Base-by-base conservation (phyloP, 2,329 filamentous ascomycete genomes). In the Pseudopithomyces maydicus region DNA sequence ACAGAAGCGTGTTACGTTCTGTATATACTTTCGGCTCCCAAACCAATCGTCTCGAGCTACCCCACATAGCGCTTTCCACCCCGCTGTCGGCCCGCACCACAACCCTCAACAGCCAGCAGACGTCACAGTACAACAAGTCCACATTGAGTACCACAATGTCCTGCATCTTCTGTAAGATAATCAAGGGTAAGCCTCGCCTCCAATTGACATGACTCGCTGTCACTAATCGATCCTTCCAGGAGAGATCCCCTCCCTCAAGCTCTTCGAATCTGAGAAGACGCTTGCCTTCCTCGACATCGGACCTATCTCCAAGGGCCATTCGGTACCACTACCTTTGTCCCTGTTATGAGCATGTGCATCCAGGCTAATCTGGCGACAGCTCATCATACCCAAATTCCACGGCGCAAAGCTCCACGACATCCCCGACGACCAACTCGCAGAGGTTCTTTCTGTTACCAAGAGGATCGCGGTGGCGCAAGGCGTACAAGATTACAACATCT, bases 81-180 rank as follows among this genome's bases (percentile, higher is more conserved):
- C 54, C 54, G 43, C 43, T 35, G n/a, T 38, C 41, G 51, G 42
- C 51, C 52, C 52, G 52, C 52, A 49, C 52, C 59, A 65, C 51
- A 57, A 14, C 57, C 58, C 59, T 47, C 52, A 54, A 57, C 52
- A 62, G 59, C 35, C 33, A 39, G 32, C 35, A 41, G 22, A 32
- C 55, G 64, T 64, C 65, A 66, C 64, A 61, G 60, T 59, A 68
- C 64, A 48, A 57, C 56, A 55, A 51, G 61, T 57, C 57, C 46
- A 61, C 47, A 39, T 54, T 66, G 68, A 71, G 66, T 56, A 73
- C 70, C 70, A 70, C 58, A 70, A 85, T 86, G 81, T 84, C 89
- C 62, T 99, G 95, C 77, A 92, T 98, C 74, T 99, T 99, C 82
- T 99, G 95, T 85, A 96, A 92, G 78, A 98, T 99, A 75, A 90